phyloP scores from a whole-genome alignment of 2,329 filamentous ascomycete genomes.

The Phyllosticta capitalensis region DNA sequence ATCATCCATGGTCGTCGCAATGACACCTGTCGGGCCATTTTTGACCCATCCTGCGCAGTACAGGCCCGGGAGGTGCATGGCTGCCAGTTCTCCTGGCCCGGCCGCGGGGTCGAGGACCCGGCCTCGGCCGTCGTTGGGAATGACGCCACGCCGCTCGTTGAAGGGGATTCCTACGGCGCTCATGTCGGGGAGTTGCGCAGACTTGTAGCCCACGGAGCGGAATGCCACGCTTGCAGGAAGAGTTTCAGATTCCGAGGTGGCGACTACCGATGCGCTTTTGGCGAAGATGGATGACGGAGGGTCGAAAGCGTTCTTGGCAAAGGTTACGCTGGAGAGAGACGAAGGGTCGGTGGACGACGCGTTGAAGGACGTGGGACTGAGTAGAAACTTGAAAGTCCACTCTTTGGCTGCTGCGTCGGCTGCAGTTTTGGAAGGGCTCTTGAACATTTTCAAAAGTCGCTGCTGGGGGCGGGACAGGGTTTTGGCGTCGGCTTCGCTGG shows the following conservation, averaged over 20 bases:
- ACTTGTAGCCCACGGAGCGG: slow-evolving; percentile 91
- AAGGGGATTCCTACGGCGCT: slow-evolving; percentile 67
- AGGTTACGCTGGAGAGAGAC: slow-evolving; percentile 55
- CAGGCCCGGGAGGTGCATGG: slow-evolving; percentile 55
- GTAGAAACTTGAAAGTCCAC: slow-evolving; percentile 79
- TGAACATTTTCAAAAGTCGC: slow-evolving; percentile 70
- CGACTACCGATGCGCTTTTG: slow-evolving; percentile 41
- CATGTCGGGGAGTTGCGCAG: slow-evolving; percentile 66
- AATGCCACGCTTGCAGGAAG: slow-evolving; percentile 68
- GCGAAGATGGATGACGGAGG: slow-evolving; percentile 35
- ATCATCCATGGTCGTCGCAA: slow-evolving; percentile 91
- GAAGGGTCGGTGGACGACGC: slow-evolving; percentile 37
- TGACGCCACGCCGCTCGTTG: slow-evolving; percentile 60
- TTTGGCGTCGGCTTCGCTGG: slow-evolving; percentile 51
- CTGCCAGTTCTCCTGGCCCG: slow-evolving; percentile 30
- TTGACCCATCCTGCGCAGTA: slow-evolving; percentile 98
- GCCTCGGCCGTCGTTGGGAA: slow-evolving; percentile 73
- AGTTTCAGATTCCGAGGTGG: slow-evolving; percentile 34
- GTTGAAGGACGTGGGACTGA: slow-evolving; percentile 65
- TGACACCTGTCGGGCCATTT: slow-evolving; percentile 85
- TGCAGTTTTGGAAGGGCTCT: slow-evolving; percentile 57
- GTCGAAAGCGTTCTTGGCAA: slow-evolving; percentile 44
- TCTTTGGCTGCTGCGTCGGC: slow-evolving; percentile 47
- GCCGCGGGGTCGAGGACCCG: slow-evolving; percentile 47
- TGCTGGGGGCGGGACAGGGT: slow-evolving; percentile 61